A percentile compares a stretch with the other conserved stretches of the same genome.
phyloP scores from a whole-genome alignment of 257 asterid species.

The Solanum chiquidenum region DNA sequence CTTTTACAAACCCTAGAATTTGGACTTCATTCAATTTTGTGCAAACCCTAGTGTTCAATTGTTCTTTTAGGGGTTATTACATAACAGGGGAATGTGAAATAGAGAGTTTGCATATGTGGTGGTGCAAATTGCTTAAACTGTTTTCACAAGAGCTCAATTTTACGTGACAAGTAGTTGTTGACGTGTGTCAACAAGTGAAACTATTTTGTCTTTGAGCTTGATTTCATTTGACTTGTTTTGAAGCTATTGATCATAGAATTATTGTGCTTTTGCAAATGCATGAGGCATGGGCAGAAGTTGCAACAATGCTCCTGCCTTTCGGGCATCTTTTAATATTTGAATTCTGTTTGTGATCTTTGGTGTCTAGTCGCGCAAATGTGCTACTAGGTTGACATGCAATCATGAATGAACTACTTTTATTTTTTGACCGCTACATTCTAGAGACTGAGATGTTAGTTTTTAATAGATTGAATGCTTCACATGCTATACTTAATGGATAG shows the following conservation, averaged over 20 bases:
- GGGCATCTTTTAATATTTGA: background rate
- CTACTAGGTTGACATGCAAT: background rate
- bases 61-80: slow-evolving; percentile 11
- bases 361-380: background rate
- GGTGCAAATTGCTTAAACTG: slow-evolving; percentile 40
- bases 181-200: background rate
- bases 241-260: slow-evolving; percentile 5
- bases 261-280: slow-evolving; percentile 1
- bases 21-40: slow-evolving; percentile 11
- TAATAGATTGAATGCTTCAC: background rate
- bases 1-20: slow-evolving; percentile 31
- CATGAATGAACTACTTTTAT: background rate
- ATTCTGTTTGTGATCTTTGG: background rate
- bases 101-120: slow-evolving; percentile 2
- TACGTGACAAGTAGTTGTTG: background rate
- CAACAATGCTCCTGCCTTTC: background rate
- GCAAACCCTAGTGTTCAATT: slow-evolving; percentile 21
- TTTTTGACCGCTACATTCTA: background rate
- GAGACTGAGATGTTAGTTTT: background rate
- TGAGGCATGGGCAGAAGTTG: background rate
- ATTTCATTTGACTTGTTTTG: slow-evolving; percentile 7
- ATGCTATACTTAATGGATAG: background rate
- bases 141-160: background rate
- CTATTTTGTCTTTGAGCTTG: slow-evolving; percentile 6
- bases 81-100: slow-evolving; percentile 16